Base-by-base conservation (phyloP, 129 eudicot genomes). In the Smallanthus sonchifolius region DNA sequence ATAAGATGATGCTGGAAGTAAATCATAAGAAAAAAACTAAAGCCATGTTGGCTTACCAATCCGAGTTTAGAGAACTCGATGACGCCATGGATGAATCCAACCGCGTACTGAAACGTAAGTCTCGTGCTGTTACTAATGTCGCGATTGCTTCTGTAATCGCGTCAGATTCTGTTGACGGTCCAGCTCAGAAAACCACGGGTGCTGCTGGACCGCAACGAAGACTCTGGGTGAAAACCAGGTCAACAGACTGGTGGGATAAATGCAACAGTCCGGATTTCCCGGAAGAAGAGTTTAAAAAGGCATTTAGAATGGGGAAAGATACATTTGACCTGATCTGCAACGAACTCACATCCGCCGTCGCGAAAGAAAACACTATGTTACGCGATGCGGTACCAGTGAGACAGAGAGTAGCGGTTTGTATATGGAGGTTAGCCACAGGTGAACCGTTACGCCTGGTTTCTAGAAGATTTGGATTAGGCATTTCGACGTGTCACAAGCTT, bases 201-300 rank as follows among this genome's bases (percentile, higher is more conserved):
- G 32, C 71, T 7, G 83, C 62, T 4, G 91, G 89, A 10, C 97
- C 95, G 0, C 96, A 86, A 19, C 54, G 99, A 69, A 72, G 99
- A 59, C 38, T 94, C 38, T 94, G 99, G 99, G 99, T 94, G 72
- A 94, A 87, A 67, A 80, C 77, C 28, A 78, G 99, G 65, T 94
- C 99, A 19, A 86, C 73, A 47, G 99, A 90, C 7, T 94, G 99
- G 99, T 91, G 99, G 99, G 99, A 94, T 77, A 94, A 88, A 70
- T 94, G 97, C 71, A 94, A 82, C 75, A 91, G 96, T 49, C 73
- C 91, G 2, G 99, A 94, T 6, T 94, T 79, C 37, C 99, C 99
- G 0, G 99, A 94, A 4, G 86, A 86, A 3, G 99, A 94, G 10
- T 94, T 94, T 51, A 84, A 82, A 49, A 94, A 91, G 47, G 87